Conservation (phyloP, 1,284 basidiomycete species). For the Ustilago tritici region DNA sequence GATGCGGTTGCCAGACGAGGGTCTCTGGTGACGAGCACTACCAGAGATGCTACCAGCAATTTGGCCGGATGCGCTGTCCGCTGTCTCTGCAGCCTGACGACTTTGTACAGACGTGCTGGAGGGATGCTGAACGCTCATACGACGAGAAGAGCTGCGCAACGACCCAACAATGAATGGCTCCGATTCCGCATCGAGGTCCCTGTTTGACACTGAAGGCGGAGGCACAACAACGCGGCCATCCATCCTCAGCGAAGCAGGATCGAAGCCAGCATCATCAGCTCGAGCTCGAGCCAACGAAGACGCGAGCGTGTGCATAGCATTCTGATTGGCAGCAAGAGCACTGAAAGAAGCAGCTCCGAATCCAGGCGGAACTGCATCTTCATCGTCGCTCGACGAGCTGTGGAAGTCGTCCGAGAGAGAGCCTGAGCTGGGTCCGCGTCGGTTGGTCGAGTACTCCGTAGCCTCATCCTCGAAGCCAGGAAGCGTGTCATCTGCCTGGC, state of each 20-base stretch:
- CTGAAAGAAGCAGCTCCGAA: slow-evolving; percentile 58
- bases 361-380: slow-evolving; percentile 39
- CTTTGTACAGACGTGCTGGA: slow-evolving; percentile 12
- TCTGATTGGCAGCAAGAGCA: slow-evolving; percentile 52
- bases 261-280: slow-evolving; percentile 46
- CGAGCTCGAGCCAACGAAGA: slow-evolving; percentile 42
- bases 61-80: not conserved
- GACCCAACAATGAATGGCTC: slow-evolving; percentile 46
- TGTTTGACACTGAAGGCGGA: slow-evolving; percentile 17
- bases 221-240: slow-evolving; percentile 53
- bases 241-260: slow-evolving; percentile 59
- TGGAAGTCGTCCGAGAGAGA: slow-evolving; percentile 42
- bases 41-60: slow-evolving; percentile 15
- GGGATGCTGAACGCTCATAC: slow-evolving; percentile 42
- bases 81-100: slow-evolving; percentile 18
- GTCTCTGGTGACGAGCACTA: slow-evolving; percentile 24
- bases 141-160: slow-evolving; percentile 40
- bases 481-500: slow-evolving; percentile 37
- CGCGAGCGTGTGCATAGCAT: slow-evolving; percentile 41
- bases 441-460: not conserved
- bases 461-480: slow-evolving; percentile 35
- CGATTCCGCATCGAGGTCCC: slow-evolving; percentile 30
- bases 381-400: slow-evolving; percentile 44
- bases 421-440: slow-evolving; percentile 23
- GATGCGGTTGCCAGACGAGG: slow-evolving; percentile 50